phyloP scores from a whole-genome alignment of 2,329 filamentous ascomycete genomes.

The Fusarium globosum region DNA sequence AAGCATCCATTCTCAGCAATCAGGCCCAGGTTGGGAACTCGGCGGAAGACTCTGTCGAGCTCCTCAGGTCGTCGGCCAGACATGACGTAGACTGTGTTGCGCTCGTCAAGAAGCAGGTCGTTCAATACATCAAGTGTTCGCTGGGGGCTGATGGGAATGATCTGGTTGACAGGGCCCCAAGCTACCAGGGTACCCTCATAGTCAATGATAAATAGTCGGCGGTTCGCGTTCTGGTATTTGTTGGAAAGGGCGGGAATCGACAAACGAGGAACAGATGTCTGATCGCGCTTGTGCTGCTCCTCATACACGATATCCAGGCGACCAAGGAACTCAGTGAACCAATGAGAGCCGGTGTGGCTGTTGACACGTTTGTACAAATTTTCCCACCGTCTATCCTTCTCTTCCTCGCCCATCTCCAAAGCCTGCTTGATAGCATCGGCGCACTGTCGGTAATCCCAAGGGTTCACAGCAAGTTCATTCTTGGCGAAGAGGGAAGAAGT shows the following conservation, averaged over 20 bases:
- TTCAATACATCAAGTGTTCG: conserved; percentile 85
- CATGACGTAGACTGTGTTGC: conserved; percentile 94
- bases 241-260: conserved; percentile 73
- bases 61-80: conserved; percentile 88
- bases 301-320: conserved; percentile 81
- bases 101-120: conserved; percentile 81
- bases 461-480: conserved; percentile 87
- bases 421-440: conserved; percentile 87
- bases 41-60: conserved; percentile 85
- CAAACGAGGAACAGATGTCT: conserved; percentile 86
- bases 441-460: conserved; percentile 92
- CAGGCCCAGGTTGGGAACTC: conserved; percentile 84
- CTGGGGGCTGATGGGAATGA: conserved; percentile 85
- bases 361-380: conserved; percentile 79
- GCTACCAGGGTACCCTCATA: conserved; percentile 93
- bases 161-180: conserved; percentile 85
- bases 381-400: conserved; percentile 80
- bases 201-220: conserved; percentile 88
- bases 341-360: conserved; percentile 84
- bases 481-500: conserved; percentile 86
- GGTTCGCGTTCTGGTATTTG: conserved; percentile 73
- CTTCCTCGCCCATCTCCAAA: conserved; percentile 80
- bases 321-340: conserved; percentile 81
- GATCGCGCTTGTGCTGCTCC: conserved; percentile 86
- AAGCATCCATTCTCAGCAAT: conserved; percentile 97